These are phyloP conservation scores for Aspergillus ustus DNA, from an alignment of 2,329 filamentous ascomycete species.

Conservation along the genomic window DNA sequence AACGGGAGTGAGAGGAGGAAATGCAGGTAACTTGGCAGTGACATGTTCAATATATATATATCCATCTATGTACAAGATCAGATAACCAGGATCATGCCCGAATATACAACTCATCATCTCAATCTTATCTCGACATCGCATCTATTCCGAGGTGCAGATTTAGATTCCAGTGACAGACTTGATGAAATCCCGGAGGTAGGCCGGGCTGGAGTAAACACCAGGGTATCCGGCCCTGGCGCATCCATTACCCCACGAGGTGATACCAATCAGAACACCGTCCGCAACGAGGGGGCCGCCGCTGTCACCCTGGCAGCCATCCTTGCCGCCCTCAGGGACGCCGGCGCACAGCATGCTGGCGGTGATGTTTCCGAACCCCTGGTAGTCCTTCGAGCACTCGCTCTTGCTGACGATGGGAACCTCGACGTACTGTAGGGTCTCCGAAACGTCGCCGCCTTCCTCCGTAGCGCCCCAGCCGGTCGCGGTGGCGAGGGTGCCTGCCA, in stretches of 20 bases:
- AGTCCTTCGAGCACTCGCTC: background rate
- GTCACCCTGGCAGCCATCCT: conserved; percentile 12
- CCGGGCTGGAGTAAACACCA: conserved; percentile 8
- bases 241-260: conserved; percentile 15
- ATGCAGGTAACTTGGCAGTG: too few species aligned
- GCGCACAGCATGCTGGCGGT: conserved; percentile 12
- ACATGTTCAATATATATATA: background rate
- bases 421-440: conserved; percentile 3
- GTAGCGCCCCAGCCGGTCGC: conserved; percentile 11
- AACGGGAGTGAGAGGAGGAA: too few species aligned
- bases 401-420: conserved; percentile 3
- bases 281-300: conserved; percentile 7
- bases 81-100: background rate
- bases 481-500: background rate
- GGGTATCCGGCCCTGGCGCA: conserved; percentile 11
- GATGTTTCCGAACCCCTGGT: background rate
- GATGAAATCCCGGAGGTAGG: conserved; percentile 7
- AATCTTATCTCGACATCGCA: background rate
- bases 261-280: background rate
- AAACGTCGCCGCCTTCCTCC: conserved; percentile 1
- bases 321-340: background rate
- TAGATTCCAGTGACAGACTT: conserved; percentile 6
- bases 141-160: background rate
- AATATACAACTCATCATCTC: background rate
- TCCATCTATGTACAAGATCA: background rate